Evolutionary conservation across 495 filamentous ascomycete genomes (phyloP), one percentile per base, ranked within the genome.

Genomic region (Xeromyces bisporus): DNA sequence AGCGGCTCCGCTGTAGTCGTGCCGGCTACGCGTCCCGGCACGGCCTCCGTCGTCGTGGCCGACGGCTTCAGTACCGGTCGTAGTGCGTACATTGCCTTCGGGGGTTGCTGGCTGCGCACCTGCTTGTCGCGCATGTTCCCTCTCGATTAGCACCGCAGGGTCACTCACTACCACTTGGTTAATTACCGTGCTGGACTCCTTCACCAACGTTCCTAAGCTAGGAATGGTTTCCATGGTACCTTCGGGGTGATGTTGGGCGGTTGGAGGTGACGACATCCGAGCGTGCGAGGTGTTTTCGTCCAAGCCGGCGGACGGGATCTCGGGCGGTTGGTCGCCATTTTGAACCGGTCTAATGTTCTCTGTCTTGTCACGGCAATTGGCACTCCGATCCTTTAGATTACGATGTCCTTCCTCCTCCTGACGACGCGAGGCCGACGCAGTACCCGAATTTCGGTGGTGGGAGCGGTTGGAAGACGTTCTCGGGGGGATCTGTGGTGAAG

Each of bases 151-250:
- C 15, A 80, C 74, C 36, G 73, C 66, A 12, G 81, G 80, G 41
- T 91, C 81, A 29, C 77, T 79, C 31, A 86, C 67, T 38, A 85
- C 51, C 9, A 89, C 68, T 23, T 78, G 70, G 43, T 81, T 80
- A 37, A 92, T 73, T 13, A 91, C 71, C 4, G 57, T 36, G 31
- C 51, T 64, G 2, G 54, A 49, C 42, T 64, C 59, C 27, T 53
- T 57, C 29, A 46, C 39, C 30, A 58, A 37, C 8, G 44, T 37
- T 26, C 45, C 46, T 29, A 40, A 41, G 8, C 34, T 45, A 6
- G 46, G 32, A 10, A 40, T 26, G 17, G 46, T 37, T 15, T 52
- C 57, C 39, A 51, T 41, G 18, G 28, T 29, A 18, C 34, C 33
- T 6, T 57, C 42, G 9, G 43, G 34, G 26, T 39, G 41, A 2